Evolutionary conservation across 2,329 filamentous ascomycete species (phyloP).

Genomic region (Boeremia lycopersici): DNA sequence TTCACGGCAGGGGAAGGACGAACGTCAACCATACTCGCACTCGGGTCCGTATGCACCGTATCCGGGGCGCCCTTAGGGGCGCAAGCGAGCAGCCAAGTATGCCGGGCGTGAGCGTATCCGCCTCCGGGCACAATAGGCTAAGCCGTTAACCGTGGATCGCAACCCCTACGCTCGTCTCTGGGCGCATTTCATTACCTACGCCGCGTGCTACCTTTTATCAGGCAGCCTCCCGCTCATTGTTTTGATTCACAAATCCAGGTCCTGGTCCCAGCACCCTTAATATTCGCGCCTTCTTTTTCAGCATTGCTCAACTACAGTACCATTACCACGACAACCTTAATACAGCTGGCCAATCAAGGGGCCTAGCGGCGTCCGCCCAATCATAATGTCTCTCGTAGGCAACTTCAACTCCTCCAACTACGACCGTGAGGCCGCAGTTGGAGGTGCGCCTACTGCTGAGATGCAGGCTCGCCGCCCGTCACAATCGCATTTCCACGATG

Average conservation of each 20-base stretch:
- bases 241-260: slow-evolving; percentile 2
- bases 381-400: slow-evolving; percentile 51
- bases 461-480: slow-evolving; percentile 33
- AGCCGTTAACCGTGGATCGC: slow-evolving; percentile 23
- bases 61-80: slow-evolving; percentile 6
- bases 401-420: slow-evolving; percentile 50
- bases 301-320: background rate
- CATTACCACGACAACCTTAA: background rate
- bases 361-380: slow-evolving; percentile 18
- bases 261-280: slow-evolving; percentile 23
- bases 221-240: slow-evolving; percentile 13
- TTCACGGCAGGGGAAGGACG: slow-evolving; percentile 7
- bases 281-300: slow-evolving; percentile 11
- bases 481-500: slow-evolving; percentile 20
- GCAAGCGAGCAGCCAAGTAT: slow-evolving; percentile 18
- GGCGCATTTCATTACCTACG: slow-evolving; percentile 23
- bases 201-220: slow-evolving; percentile 26
- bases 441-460: slow-evolving; percentile 43
- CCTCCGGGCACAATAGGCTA: slow-evolving; percentile 30
- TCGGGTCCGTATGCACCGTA: slow-evolving; percentile 25
- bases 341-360: slow-evolving; percentile 11
- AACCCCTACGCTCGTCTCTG: slow-evolving; percentile 23
- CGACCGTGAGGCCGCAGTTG: slow-evolving; percentile 47
- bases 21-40: too few relatives aligned
- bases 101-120: slow-evolving; percentile 31